Evolutionary conservation across 1,284 basidiomycete species (phyloP), one percentile per base, ranked within the genome.

Genomic region (Irpex rosettiformis): DNA sequence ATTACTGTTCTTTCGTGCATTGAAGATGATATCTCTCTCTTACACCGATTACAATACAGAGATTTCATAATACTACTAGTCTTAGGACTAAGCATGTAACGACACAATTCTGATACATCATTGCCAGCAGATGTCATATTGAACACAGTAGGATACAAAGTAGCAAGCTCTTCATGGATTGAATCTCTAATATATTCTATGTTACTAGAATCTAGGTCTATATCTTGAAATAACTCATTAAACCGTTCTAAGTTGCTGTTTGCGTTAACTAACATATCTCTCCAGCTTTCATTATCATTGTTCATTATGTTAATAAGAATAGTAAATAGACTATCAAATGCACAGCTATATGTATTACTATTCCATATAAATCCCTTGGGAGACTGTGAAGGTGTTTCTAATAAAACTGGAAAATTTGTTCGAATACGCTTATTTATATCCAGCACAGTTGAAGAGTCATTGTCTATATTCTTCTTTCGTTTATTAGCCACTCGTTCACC

Each of bases 301-400:
- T 11, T 4, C n/a, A 16, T 29, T 16, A 30, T 53, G 18, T 53
- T 33, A 7, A 53, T 16, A 13, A 56, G 11, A 21, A 56, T 48
- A n/a, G 47, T 3, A 49, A 56, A 56, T 24, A 56, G 21, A 33
- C 43, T 22, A 21, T 49, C 55, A 56, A 29, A 56, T 13, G 43
- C 45, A 49, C 55, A 56, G 24, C 45, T 56, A 10, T 56, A 49
- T 21, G 24, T 24, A 6, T 49, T 6, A 25, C 7, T n/a, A 25
- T 25, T 7, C 47, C 48, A 49, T 22, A 24, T 25, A 27, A 49
- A 49, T 13, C 48, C 48, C 27, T 10, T 25, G 10, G 48, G 48
- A 49, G 21, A 6, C 10, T 22, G 18, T 55, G 21, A 29, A 27
- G n/a, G n/a, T n/a, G n/a, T n/a, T n/a, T n/a, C n/a, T n/a, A n/a